Base-by-base conservation (phyloP, 2,329 filamentous ascomycete genomes). In the Microsporum canis region DNA sequence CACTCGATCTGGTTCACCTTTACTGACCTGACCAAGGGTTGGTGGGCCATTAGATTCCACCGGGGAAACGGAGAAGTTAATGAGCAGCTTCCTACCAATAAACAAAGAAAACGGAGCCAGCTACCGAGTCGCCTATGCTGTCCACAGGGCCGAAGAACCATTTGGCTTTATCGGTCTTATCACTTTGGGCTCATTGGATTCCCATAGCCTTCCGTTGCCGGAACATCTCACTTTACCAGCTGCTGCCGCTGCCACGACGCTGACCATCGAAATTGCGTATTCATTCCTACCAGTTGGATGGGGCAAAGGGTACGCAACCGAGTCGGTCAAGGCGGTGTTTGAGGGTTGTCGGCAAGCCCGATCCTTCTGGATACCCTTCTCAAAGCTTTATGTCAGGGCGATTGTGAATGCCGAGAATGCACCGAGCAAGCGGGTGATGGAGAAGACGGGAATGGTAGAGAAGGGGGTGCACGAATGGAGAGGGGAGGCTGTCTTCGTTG, bases 241-340 rank as follows among this genome's bases (percentile, higher is more conserved):
- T 17, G 14, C 49, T 7, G 33, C 31, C n/a, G 29, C 49, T 1
- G 29, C 31, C 31, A 55, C 49, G 49, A 55, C 31, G 12, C 31
- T 55, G 31, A 55, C 33, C 4, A 5, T 38, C 7, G 49, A 55
- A 10, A 7, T 55, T 29, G 49, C 49, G 3, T 55, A 55, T 10
- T 34, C 31, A 34, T 55, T 34, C 31, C n/a, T 55, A 8, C 49
- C 49, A 2, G 33, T n/a, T 17, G 49, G 49, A 36, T 55, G 49
- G 49, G 33, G 33, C 7, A 55, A 55, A 36, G 49, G 49, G 8
- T 55, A 55, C 49, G 49, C 49, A 55, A 55, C 49, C 49, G 49
- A 55, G 49, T 34, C 49, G 33, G 8, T 55, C 31, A 55, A 55
- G 29, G 49, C 49, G 14, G n/a, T 55, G 33, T 36, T 36, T 10